phyloP scores from a whole-genome alignment of 257 asterid genomes.

The Solanum chiquidenum region DNA sequence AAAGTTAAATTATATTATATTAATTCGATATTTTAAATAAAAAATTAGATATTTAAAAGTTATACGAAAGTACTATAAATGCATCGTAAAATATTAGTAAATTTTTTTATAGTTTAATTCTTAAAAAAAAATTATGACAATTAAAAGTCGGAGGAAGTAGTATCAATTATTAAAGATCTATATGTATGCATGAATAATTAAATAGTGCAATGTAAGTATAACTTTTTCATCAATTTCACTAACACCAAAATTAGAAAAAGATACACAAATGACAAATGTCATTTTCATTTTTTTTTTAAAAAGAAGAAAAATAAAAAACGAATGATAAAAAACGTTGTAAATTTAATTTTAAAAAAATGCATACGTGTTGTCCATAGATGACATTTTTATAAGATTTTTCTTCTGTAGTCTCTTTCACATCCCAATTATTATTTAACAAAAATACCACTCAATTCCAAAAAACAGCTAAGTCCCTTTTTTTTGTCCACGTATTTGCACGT shows the following conservation, averaged over 20 bases:
- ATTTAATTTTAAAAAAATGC: background rate
- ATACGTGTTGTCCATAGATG: slow-evolving; percentile 28
- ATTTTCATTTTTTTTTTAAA: background rate
- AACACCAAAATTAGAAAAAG: background rate
- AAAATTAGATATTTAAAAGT: no score
- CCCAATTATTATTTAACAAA: background rate
- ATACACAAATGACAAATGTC: background rate
- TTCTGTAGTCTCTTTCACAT: slow-evolving; percentile 1
- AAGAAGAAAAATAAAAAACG: background rate
- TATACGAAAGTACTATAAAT: no score
- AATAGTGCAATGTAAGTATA: background rate
- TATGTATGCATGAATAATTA: background rate
- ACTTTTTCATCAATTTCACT: background rate
- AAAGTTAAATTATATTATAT: no score
- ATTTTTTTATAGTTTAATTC: rapidly evolving
- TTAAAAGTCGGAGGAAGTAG: rapidly evolving
- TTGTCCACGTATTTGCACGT: slow-evolving; percentile 39
- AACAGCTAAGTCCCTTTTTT: background rate
- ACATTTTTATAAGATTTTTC: background rate
- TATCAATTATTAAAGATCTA: background rate
- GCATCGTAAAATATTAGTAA: no score
- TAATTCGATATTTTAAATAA: no score
- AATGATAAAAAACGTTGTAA: no score
- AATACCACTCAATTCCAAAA: slow-evolving; percentile 25
- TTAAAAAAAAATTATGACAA: no score